A percentile compares a stretch with the other conserved stretches of the same genome.
Conservation (phyloP, 2,329 filamentous ascomycete genomes). For the Davidsoniella eucalypti region DNA sequence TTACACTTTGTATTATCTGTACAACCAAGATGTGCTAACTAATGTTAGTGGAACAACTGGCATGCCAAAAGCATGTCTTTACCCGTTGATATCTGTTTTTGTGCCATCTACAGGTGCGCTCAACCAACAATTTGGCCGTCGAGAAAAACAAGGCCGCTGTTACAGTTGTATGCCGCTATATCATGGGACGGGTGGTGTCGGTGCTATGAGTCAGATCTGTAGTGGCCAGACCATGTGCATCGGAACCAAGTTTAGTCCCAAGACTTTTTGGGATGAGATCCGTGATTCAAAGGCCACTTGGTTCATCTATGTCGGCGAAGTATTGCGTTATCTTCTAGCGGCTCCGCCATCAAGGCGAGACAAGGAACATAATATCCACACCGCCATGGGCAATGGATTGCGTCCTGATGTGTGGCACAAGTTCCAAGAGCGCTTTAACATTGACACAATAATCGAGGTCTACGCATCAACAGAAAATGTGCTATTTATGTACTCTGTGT, state of each 20-base stretch:
- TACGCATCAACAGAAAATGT: slow-evolving; percentile 65
- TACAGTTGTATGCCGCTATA: slow-evolving; percentile 66
- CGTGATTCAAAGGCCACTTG: slow-evolving; percentile 49
- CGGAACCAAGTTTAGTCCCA: slow-evolving; percentile 50
- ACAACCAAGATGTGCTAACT: no score
- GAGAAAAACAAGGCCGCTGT: slow-evolving; percentile 30
- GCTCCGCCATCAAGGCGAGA: slow-evolving; percentile 47
- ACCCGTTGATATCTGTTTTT: slow-evolving; percentile 32
- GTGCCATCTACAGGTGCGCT: slow-evolving; percentile 13
- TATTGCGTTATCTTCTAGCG: slow-evolving; percentile 55
- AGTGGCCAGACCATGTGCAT: slow-evolving; percentile 40
- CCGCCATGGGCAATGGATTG: slow-evolving; percentile 50
- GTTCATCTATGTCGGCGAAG: slow-evolving; percentile 67
- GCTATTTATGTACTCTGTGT: slow-evolving; percentile 42
- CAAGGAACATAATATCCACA: slow-evolving; percentile 37
- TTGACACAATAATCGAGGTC: slow-evolving; percentile 51
- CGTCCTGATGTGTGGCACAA: slow-evolving; percentile 51
- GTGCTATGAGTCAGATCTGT: slow-evolving; percentile 37
- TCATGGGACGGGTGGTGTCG: slow-evolving; percentile 55
- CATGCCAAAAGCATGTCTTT: slow-evolving; percentile 52
- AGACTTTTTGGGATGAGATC: slow-evolving; percentile 56
- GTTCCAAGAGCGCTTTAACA: slow-evolving; percentile 47
- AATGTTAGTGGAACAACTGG: slow-evolving; percentile 50
- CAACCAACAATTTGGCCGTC: slow-evolving; percentile 17
- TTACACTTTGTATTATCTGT: no score